A percentile compares a stretch with the other conserved stretches of the same genome.
phyloP scores from a whole-genome alignment of 2,329 filamentous ascomycete genomes.

The Tolypocladium amazonense region DNA sequence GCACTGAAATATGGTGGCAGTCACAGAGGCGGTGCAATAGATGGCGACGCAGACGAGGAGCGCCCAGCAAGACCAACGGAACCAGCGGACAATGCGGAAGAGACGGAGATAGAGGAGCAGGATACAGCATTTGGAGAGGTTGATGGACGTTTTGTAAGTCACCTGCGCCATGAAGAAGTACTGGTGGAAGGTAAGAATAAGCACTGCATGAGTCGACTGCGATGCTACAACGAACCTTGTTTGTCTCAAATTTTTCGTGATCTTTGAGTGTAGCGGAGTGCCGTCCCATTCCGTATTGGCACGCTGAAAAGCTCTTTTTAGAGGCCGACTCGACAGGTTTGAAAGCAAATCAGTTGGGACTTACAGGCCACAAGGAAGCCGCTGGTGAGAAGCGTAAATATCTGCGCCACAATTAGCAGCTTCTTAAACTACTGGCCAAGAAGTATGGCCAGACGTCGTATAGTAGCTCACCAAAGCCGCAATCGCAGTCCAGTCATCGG shows the following conservation, averaged over 20 bases:
- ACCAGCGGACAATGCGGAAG: conserved; percentile 16
- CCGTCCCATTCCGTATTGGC: conserved; percentile 12
- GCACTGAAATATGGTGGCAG: conserved; percentile 17
- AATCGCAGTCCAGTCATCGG: conserved; percentile 12
- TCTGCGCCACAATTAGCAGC: background rate
- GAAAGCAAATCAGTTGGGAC: background rate
- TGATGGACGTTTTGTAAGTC: conserved; percentile 20
- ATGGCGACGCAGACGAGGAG: conserved; percentile 12
- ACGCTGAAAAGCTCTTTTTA: conserved; percentile 5
- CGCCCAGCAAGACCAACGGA: conserved; percentile 14
- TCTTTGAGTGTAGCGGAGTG: conserved; percentile 6
- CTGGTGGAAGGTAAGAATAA: background rate
- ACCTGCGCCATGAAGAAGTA: conserved; percentile 16
- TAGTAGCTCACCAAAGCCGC: conserved; percentile 7
- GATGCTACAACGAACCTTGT: conserved; percentile 2
- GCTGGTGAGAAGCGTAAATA: conserved; percentile 4
- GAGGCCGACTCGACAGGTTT: background rate
- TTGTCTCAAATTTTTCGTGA: conserved; percentile 9
- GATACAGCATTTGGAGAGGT: conserved; percentile 21
- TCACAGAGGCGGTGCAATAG: conserved; percentile 16
- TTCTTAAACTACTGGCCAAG: background rate
- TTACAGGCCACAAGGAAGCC: conserved; percentile 3
- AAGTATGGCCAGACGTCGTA: background rate
- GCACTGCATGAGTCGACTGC: background rate
- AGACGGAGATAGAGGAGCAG: conserved; percentile 22